These are phyloP conservation scores for Blepharisma undulans DNA, from an alignment of 169 alveolate species.

Conservation along the genomic window DNA sequence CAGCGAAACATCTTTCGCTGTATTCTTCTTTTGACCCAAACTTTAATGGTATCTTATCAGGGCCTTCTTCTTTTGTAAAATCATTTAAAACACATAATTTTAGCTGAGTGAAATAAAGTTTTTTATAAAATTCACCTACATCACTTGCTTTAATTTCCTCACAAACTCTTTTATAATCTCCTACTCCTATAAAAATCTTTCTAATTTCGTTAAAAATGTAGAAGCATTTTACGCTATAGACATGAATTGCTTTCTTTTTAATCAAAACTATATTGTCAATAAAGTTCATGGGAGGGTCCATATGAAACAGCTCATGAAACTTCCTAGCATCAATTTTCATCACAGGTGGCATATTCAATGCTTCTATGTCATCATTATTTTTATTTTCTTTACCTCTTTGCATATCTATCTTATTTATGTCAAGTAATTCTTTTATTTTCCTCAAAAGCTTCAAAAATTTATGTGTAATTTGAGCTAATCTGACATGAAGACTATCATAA, in stretches of 20 bases:
- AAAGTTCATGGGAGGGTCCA: background rate
- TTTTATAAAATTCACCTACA: background rate
- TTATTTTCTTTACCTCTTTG: background rate
- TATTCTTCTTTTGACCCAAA: background rate
- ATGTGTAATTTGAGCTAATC: background rate
- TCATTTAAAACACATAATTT: background rate
- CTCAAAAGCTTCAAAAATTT: background rate
- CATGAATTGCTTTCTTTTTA: background rate
- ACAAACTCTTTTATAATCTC: background rate
- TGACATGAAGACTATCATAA: background rate
- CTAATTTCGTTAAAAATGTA: background rate
- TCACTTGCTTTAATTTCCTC: background rate
- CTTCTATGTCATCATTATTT: background rate
- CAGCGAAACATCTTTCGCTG: background rate
- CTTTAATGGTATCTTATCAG: background rate
- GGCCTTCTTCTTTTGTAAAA: background rate
- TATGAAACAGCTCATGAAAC: background rate
- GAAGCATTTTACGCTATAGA: background rate
- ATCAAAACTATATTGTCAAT: background rate
- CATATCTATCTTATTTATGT: background rate
- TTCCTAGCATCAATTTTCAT: background rate
- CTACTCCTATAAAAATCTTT: background rate
- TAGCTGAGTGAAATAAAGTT: background rate
- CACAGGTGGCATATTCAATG: background rate
- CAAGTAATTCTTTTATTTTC: background rate